These are phyloP conservation scores for Suillus americanus DNA, from an alignment of 768 basidiomycete species.

Conservation along the genomic window DNA sequence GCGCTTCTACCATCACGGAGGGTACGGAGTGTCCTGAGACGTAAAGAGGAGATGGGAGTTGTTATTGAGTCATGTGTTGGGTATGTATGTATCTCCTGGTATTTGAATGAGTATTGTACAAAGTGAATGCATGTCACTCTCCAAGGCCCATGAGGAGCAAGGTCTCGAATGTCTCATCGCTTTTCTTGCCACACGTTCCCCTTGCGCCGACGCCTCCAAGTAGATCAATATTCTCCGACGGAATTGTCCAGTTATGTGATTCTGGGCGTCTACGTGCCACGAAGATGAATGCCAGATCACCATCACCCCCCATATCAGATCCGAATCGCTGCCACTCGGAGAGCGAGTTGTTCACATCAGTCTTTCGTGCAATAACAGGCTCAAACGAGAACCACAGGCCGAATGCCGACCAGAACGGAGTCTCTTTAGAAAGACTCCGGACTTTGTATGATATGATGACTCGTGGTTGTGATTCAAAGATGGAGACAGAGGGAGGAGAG, in stretches of 20 bases:
- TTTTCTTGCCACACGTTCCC: constrained; percentile 43
- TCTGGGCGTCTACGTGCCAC: constrained; percentile 55
- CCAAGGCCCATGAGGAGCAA: constrained; percentile 47
- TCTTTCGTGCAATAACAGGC: constrained; percentile 45
- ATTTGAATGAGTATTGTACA: not conserved
- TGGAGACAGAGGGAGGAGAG: constrained; percentile 42
- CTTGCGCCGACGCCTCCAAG: constrained; percentile 56
- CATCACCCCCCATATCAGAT: constrained; percentile 24
- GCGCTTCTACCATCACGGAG: constrained; percentile 36
- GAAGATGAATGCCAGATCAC: constrained; percentile 57
- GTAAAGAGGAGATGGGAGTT: not conserved
- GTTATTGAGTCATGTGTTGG: not conserved
- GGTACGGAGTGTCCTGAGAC: not conserved
- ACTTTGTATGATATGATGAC: constrained; percentile 77
- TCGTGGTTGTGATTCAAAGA: constrained; percentile 18
- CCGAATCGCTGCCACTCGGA: constrained; percentile 44
- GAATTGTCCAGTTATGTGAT: constrained; percentile 58
- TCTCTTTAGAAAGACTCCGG: constrained; percentile 70
- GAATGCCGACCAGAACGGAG: constrained; percentile 76
- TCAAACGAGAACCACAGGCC: constrained; percentile 73
- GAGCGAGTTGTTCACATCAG: not conserved
- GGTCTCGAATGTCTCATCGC: constrained; percentile 73
- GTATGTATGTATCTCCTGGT: not conserved
- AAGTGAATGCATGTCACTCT: not conserved
- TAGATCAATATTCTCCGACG: constrained; percentile 52